A percentile compares a stretch with the other conserved stretches of the same genome.
Conservation (phyloP, 306 rosid species). For the Dalbergia cochinchinensis region DNA sequence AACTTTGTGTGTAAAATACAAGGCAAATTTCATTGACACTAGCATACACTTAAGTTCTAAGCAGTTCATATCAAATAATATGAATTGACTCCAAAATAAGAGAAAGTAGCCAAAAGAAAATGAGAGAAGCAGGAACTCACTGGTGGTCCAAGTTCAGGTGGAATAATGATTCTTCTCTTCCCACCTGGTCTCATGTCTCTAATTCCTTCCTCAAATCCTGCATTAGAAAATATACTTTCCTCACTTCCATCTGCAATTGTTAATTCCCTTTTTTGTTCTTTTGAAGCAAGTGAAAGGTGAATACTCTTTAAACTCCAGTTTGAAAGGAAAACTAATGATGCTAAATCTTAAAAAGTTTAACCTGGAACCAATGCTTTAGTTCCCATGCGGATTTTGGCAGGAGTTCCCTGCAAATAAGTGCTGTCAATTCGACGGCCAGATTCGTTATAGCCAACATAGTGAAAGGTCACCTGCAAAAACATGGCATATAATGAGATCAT, state of each 20-base stretch:
- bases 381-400: slow-evolving; percentile 96
- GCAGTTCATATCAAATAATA: slow-evolving; percentile 22
- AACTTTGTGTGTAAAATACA: not conserved
- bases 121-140: slow-evolving; percentile 60
- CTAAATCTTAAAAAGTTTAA: slow-evolving; percentile 37
- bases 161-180: slow-evolving; percentile 91
- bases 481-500: slow-evolving; percentile 8
- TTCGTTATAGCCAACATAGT: slow-evolving; percentile 91
- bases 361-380: slow-evolving; percentile 95
- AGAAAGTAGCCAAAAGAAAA: slow-evolving; percentile 14
- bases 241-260: slow-evolving; percentile 17
- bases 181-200: slow-evolving; percentile 94
- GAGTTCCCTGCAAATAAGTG: slow-evolving; percentile 89
- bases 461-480: slow-evolving; percentile 81
- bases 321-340: slow-evolving; percentile 28
- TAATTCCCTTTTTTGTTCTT: not conserved
- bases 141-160: slow-evolving; percentile 99
- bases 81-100: not conserved
- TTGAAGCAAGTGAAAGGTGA: slow-evolving; percentile 24
- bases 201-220: slow-evolving; percentile 99
- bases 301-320: slow-evolving; percentile 13
- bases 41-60: not conserved
- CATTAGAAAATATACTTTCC: slow-evolving; percentile 40
- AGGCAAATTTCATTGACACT: slow-evolving; percentile 13
- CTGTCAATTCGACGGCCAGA: slow-evolving; percentile 99